Evolutionary conservation across 2,329 filamentous ascomycete genomes (phyloP).

Genomic region (Fusarium graminum): DNA sequence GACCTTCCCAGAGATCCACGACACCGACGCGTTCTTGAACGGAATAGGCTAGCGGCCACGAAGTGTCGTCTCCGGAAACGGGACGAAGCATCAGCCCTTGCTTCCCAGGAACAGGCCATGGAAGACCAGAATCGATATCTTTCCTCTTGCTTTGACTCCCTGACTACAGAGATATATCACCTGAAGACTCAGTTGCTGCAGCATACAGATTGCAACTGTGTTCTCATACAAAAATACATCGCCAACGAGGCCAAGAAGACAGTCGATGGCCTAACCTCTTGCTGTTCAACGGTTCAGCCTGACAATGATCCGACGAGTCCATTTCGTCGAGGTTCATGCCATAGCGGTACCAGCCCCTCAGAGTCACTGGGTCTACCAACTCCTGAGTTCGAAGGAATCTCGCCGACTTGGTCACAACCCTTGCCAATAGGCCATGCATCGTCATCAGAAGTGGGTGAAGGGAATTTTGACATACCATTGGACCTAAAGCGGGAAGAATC

Average conservation of each 20-base stretch:
- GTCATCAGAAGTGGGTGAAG: slow-evolving; percentile 41
- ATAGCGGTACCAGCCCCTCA: slow-evolving; percentile 45
- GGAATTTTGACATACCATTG: slow-evolving; percentile 44
- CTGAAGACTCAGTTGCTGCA: slow-evolving; percentile 51
- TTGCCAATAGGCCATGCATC: slow-evolving; percentile 39
- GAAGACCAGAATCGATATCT: slow-evolving; percentile 51
- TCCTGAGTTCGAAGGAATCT: slow-evolving; percentile 40
- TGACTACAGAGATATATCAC: slow-evolving; percentile 49
- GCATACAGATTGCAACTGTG: slow-evolving; percentile 51
- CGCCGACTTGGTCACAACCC: slow-evolving; percentile 42
- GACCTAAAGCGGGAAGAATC: slow-evolving; percentile 35
- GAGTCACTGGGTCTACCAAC: slow-evolving; percentile 46
- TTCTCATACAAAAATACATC: slow-evolving; percentile 52
- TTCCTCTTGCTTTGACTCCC: slow-evolving; percentile 44
- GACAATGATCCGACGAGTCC: slow-evolving; percentile 30
- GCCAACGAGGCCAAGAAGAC: slow-evolving; percentile 50
- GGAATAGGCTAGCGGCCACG: slow-evolving; percentile 52
- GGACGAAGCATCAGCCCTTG: slow-evolving; percentile 50
- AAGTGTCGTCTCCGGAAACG: slow-evolving; percentile 52
- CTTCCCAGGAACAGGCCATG: slow-evolving; percentile 47
- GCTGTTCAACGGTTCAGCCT: slow-evolving; percentile 32
- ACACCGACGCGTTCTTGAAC: slow-evolving; percentile 49
- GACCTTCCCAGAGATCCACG: slow-evolving; percentile 44
- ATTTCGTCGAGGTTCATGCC: slow-evolving; percentile 42
- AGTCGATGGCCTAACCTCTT: slow-evolving; percentile 43